These are phyloP conservation scores for Spiromastix sp. DNA, from an alignment of 2,329 filamentous ascomycete genomes.

Conservation along the genomic window DNA sequence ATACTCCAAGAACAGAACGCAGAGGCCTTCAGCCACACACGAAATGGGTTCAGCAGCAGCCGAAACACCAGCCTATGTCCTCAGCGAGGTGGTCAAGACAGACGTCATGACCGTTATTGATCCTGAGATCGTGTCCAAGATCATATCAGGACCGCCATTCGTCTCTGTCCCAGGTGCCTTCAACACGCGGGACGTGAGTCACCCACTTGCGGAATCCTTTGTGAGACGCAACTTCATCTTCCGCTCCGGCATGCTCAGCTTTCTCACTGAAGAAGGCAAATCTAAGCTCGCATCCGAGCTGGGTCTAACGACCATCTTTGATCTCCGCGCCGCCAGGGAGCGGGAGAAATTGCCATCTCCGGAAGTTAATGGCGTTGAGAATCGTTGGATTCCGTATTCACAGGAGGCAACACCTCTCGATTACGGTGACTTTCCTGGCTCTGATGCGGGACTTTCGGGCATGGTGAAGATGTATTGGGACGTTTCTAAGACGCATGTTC, in stretches of 20 bases:
- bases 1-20: too few species aligned
- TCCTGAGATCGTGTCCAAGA: slow-evolving; percentile 4
- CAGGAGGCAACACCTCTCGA: slow-evolving; percentile 44
- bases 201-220: slow-evolving; percentile 27
- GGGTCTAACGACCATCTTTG: slow-evolving; percentile 54
- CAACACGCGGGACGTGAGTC: slow-evolving; percentile 59
- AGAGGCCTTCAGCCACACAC: too few species aligned
- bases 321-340: slow-evolving; percentile 49
- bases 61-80: slow-evolving; percentile 1
- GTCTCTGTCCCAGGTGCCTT: slow-evolving; percentile 42
- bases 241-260: slow-evolving; percentile 58
- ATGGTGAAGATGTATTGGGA: slow-evolving; percentile 58
- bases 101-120: slow-evolving; percentile 4
- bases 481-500: slow-evolving; percentile 54
- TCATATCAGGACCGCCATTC: slow-evolving; percentile 7
- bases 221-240: slow-evolving; percentile 44
- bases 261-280: slow-evolving; percentile 45
- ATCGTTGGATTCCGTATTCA: slow-evolving; percentile 57
- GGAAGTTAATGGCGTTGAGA: slow-evolving; percentile 41
- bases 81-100: slow-evolving; percentile 8
- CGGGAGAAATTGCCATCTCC: slow-evolving; percentile 30
- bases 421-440: slow-evolving; percentile 46
- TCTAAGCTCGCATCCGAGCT: slow-evolving; percentile 40
- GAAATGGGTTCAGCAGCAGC: too few species aligned
- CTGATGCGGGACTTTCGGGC: slow-evolving; percentile 16